Base-by-base conservation (phyloP, 139 green algal species). In the Chlamydomonas asymmetrica region DNA sequence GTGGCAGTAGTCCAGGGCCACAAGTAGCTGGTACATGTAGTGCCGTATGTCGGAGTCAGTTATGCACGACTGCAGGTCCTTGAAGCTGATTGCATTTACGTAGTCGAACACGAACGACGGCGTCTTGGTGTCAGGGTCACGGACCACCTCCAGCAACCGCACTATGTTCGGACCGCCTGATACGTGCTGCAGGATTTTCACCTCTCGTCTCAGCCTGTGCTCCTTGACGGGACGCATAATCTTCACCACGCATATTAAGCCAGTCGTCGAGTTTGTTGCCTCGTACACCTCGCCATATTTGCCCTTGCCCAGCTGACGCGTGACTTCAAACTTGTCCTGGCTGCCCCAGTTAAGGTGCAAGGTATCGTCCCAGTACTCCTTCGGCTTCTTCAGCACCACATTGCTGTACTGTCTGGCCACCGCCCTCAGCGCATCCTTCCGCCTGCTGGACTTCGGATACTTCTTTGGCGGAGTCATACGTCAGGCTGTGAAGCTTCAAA, bases 221-320 rank as follows among this genome's bases (percentile, higher is more conserved):
- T 99, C 98, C 81, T 99, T 99, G 50, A 99, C 97, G n/a, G 97
- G 97, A 62, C 98, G 98, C 73, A 99, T 90, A 45, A 99, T 98
- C 74, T 99, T 98, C 73, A 97, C 94, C 67, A 98, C 94, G 84
- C 94, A 98, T 34, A 85, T 84, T 18, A 91, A 81, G 67, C 61
- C 65, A 35, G 43, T 71, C 32, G 61, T 66, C 13, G 83, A 61
- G 78, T 98, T 93, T 27, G 96, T 73, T 23, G 93, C 93, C 83
- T 99, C 96, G 78, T 98, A 99, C 50, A 99, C 96, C 82, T 99
- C 96, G 73, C 91, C 95, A 83, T 99, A 99, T 83, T 99, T 99
- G 61, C 96, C 96, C 61, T 95, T 90, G 1, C 96, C 96, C n/a
- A 99, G 91, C 78, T 99, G 98, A 23, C 88, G 76, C 32, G 40